phyloP scores from a whole-genome alignment of 768 basidiomycete genomes.

The Boletales sp. region DNA sequence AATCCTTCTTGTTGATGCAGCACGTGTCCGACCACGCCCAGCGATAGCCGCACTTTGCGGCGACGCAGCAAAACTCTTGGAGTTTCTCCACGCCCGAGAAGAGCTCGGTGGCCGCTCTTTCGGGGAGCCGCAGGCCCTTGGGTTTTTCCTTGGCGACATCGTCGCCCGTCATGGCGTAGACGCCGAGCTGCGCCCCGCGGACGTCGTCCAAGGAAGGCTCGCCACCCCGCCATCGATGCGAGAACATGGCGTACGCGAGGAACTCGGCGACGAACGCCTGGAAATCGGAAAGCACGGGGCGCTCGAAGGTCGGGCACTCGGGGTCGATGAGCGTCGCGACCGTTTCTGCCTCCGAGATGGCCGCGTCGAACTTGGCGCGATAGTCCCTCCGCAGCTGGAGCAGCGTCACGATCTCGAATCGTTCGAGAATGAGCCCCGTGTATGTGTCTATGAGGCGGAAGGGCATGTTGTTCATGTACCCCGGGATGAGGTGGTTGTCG shows the following conservation, averaged over 20 bases:
- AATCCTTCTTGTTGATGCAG: slow-evolving; percentile 24
- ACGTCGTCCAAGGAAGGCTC: slow-evolving; percentile 19
- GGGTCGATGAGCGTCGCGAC: neutral
- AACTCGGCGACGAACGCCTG: slow-evolving; percentile 14
- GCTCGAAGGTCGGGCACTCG: neutral
- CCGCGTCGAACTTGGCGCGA: slow-evolving; percentile 1
- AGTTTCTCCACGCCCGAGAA: slow-evolving; percentile 16
- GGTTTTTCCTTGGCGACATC: neutral
- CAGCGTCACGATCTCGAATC: slow-evolving; percentile 12
- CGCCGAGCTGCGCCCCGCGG: slow-evolving; percentile 4
- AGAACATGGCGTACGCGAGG: slow-evolving; percentile 26
- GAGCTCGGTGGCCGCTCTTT: neutral
- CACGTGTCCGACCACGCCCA: slow-evolving; percentile 31
- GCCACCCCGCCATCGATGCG: slow-evolving; percentile 21
- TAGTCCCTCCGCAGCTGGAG: slow-evolving; percentile 16
- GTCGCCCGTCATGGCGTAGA: slow-evolving; percentile 15
- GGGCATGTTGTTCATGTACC: slow-evolving; percentile 17
- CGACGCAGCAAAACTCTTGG: slow-evolving; percentile 27
- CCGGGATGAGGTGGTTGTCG: slow-evolving; percentile 12
- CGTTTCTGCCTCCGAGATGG: neutral
- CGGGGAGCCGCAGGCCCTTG: neutral
- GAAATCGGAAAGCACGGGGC: slow-evolving; percentile 3
- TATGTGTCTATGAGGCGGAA: slow-evolving; percentile 25
- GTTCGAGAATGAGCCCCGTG: slow-evolving; percentile 20
- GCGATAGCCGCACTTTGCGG: slow-evolving; percentile 28